Evolutionary conservation across 2,329 filamentous ascomycete genomes (phyloP), one percentile per base, ranked within the genome.

Genomic region (Phialophora tarda): DNA sequence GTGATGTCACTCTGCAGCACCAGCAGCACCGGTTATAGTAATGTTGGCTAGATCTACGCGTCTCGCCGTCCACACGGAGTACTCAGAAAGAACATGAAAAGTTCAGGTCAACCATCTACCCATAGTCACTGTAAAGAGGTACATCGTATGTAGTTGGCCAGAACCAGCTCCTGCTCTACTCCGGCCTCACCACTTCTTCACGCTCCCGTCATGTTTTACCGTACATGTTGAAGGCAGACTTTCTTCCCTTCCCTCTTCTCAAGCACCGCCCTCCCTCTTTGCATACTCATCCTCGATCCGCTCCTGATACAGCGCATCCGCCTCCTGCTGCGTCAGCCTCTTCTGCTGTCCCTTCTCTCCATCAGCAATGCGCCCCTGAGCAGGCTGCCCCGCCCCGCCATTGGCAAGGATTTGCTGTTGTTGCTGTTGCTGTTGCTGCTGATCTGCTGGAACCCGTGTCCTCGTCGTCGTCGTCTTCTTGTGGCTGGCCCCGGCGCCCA

Each of bases 231-330:
- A 10, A 11, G 53, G 17, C 23, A 8, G 26, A 34, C 8, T 23
- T 53, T 8, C 4, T 24, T 8, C n/a, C 11, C 7, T 6, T 12
- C 7, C 14, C 26, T 3, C 14, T 23, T 3, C 44, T 70, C 59
- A 70, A 51, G 68, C 68, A 38, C 68, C 68, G 12, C 68, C 68
- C 53, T 81, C 80, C 58, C 79, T 71, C 77, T 81, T 80, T 64
- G 78, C 78, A 73, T 81, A 80, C 71, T 83, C 81, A 55, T 81
- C 80, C 73, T 81, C 81, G 73, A 82, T 82, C 14, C 78, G 76
- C 71, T 82, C 80, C 67, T 80, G 76, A 66, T 81, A 82, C 48
- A 79, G 66, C 12, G 76, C 74, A 66, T 82, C 80, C 1, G 77
- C 79, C 64, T 82, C 79, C 56, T 78, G 78, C 69, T 77, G 63